Conservation (phyloP, 2,329 filamentous ascomycete genomes). For the Beauveria sp. region DNA sequence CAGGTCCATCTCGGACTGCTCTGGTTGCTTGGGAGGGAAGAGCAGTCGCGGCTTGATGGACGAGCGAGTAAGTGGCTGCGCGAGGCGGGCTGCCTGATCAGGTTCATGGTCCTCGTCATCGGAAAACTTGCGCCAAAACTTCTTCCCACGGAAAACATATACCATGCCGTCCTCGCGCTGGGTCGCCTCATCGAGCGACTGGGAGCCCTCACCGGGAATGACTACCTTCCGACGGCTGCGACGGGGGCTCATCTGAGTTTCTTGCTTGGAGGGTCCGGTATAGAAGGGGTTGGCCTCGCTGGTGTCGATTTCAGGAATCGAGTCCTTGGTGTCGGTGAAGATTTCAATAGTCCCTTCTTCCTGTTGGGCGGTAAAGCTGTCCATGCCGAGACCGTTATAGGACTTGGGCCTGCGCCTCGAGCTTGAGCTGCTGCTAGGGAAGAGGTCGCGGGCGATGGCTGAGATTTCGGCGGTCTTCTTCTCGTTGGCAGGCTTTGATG, state of each 20-base stretch:
- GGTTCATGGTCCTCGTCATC: conserved; percentile 31
- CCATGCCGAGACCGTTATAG: conserved; percentile 45
- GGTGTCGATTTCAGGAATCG: conserved; percentile 59
- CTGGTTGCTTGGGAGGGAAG: conserved; percentile 49
- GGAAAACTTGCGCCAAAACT: conserved; percentile 63
- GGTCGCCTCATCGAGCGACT: conserved; percentile 55
- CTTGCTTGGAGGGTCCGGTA: conserved; percentile 31
- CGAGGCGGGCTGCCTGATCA: conserved; percentile 27
- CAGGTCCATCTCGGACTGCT: conserved; percentile 35
- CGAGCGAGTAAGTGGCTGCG: conserved; percentile 54
- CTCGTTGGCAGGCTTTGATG: conserved; percentile 51
- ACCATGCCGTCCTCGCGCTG: conserved; percentile 64
- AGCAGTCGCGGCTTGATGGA: conserved; percentile 64
- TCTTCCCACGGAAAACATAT: conserved; percentile 74
- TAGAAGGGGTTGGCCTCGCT: conserved; percentile 67
- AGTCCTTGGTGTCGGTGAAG: conserved; percentile 74
- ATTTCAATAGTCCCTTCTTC: conserved; percentile 57
- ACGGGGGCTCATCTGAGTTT: conserved; percentile 35
- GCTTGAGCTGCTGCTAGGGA: conserved; percentile 50
- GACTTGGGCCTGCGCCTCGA: conserved; percentile 48
- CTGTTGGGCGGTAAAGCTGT: conserved; percentile 52
- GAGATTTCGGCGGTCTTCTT: conserved; percentile 44
- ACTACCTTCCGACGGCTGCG: conserved; percentile 48
- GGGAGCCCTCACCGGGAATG: conserved; percentile 49
- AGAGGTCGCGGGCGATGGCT: conserved; percentile 53